A percentile compares a stretch with the other conserved stretches of the same genome.
These are phyloP conservation scores for Ogataea salicorniae DNA, from an alignment of 805 yeast genomes.

Conservation along the genomic window DNA sequence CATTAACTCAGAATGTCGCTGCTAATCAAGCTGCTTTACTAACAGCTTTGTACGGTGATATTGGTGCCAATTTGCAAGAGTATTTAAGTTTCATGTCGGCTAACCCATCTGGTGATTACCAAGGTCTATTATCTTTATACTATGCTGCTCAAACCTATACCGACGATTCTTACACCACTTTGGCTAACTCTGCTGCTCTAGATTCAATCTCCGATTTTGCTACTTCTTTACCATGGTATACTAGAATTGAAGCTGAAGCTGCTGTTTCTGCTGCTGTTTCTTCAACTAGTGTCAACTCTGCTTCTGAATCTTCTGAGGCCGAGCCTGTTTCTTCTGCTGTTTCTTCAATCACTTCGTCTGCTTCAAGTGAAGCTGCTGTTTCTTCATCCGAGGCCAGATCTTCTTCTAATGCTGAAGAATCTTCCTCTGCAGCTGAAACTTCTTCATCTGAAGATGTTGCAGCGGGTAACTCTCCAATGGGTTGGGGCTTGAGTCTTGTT, in stretches of 20 bases:
- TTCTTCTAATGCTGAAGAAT: constrained; percentile 1
- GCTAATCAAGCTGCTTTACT: constrained; percentile 23
- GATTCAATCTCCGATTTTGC: constrained; percentile 23
- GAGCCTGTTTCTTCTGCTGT: not conserved
- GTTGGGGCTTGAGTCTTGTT: constrained; percentile 18
- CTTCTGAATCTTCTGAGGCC: constrained; percentile 1
- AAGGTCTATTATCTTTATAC: constrained; percentile 30
- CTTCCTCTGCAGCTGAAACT: constrained; percentile 9
- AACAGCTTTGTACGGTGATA: constrained; percentile 35
- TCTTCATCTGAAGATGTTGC: constrained; percentile 9
- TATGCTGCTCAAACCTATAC: constrained; percentile 34
- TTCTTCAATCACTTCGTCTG: not conserved
- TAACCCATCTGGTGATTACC: constrained; percentile 24
- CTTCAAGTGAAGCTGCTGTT: not conserved
- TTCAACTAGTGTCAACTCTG: constrained; percentile 8
- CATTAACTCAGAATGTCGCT: constrained; percentile 14
- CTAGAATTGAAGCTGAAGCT: constrained; percentile 23
- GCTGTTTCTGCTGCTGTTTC: constrained; percentile 12
- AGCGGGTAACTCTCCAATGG: constrained; percentile 11
- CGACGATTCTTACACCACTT: constrained; percentile 41
- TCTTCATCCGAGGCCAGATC: constrained; percentile 8
- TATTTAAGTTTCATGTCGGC: constrained; percentile 31
- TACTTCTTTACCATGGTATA: constrained; percentile 32
- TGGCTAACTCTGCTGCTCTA: constrained; percentile 22
- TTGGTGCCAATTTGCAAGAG: constrained; percentile 27